Conservation (phyloP, 345 rosid genomes). For the Microthlaspi erraticum region DNA sequence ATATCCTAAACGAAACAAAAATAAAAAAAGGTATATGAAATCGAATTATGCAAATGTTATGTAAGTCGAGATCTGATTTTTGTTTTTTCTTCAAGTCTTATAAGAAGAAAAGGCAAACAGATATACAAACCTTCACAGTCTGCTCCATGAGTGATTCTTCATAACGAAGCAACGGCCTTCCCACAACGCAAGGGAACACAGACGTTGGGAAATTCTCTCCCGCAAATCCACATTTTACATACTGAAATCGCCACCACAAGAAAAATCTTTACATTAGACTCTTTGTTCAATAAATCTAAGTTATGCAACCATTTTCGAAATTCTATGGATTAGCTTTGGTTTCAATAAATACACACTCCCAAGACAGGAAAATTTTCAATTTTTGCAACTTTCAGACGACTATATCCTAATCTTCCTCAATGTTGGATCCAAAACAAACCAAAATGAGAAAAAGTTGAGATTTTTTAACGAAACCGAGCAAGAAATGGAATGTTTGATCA, state of each 20-base stretch:
- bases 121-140: constrained; percentile 67
- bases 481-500: background rate
- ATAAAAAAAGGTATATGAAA: background rate
- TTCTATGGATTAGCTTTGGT: background rate
- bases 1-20: constrained; percentile 57
- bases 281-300: constrained; percentile 8
- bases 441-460: background rate
- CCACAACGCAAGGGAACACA: constrained; percentile 93
- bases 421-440: constrained; percentile 7
- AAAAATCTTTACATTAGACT: constrained; percentile 4
- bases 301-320: background rate
- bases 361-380: background rate
- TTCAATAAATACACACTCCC: background rate
- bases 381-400: constrained; percentile 16
- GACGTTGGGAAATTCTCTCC: constrained; percentile 98
- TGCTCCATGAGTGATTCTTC: constrained; percentile 95
- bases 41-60: background rate
- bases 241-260: constrained; percentile 53
- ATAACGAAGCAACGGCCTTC: constrained; percentile 88
- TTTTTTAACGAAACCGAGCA: constrained; percentile 1
- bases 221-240: constrained; percentile 97
- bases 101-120: constrained; percentile 11
- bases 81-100: background rate
- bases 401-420: constrained; percentile 1
- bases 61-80: background rate